These are phyloP conservation scores for Immersiella caudata DNA, from an alignment of 495 filamentous ascomycete species.

Conservation along the genomic window DNA sequence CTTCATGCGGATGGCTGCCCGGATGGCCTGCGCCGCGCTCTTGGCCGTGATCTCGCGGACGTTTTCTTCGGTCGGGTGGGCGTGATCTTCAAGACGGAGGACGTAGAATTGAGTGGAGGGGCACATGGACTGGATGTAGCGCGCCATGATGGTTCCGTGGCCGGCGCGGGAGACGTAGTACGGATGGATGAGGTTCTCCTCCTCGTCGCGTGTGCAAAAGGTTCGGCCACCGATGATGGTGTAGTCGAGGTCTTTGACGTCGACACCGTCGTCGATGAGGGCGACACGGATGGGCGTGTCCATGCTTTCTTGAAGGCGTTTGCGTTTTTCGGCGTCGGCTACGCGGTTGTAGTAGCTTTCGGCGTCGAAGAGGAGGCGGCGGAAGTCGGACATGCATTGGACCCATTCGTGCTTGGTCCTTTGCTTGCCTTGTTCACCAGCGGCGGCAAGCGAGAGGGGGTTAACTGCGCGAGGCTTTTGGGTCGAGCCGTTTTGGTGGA, in stretches of 20 bases:
- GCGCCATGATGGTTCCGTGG: slow-evolving; percentile 1
- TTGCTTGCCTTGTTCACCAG: not conserved
- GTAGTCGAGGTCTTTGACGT: not conserved
- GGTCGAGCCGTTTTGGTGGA: not conserved
- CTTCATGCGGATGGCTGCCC: slow-evolving; percentile 13
- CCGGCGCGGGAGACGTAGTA: not conserved
- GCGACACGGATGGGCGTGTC: slow-evolving; percentile 1
- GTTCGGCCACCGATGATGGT: not conserved
- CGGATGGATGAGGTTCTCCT: not conserved
- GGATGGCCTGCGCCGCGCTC: slow-evolving; percentile 10
- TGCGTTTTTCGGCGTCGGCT: not conserved
- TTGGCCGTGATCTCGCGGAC: not conserved
- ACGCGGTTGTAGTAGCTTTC: not conserved
- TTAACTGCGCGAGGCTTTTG: not conserved
- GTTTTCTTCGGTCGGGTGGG: not conserved
- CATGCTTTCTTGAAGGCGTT: not conserved
- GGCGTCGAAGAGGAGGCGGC: not conserved
- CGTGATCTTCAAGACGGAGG: not conserved
- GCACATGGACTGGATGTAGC: not conserved
- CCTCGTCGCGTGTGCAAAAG: not conserved
- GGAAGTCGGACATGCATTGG: not conserved
- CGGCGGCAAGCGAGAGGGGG: not conserved
- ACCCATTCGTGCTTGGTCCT: not conserved
- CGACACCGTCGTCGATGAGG: slow-evolving; percentile 4
- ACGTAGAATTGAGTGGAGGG: not conserved